Conservation (phyloP, 1,284 basidiomycete species). For the Cronartium ribicola region DNA sequence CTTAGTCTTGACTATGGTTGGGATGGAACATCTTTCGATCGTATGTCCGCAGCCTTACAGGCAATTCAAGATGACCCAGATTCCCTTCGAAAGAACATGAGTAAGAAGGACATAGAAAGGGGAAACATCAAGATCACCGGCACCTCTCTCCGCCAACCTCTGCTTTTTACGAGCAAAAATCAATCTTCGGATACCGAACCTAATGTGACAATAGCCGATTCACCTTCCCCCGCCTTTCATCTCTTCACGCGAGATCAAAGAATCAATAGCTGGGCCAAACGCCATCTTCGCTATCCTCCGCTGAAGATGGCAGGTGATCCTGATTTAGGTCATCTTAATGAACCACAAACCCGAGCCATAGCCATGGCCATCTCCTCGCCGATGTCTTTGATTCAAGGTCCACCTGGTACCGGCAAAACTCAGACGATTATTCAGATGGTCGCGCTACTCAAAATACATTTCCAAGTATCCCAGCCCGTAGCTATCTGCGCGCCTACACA, state of each 20-base stretch:
- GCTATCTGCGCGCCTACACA: slow-evolving; percentile 90
- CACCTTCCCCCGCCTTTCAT: not conserved
- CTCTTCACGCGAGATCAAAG: slow-evolving; percentile 40
- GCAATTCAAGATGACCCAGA: slow-evolving; percentile 7
- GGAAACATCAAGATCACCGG: not conserved
- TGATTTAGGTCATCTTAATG: slow-evolving; percentile 63
- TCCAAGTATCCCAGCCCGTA: slow-evolving; percentile 74
- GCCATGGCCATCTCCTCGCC: slow-evolving; percentile 78
- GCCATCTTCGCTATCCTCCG: slow-evolving; percentile 56
- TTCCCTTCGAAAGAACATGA: not conserved
- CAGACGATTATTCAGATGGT: slow-evolving; percentile 82
- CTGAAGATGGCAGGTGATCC: slow-evolving; percentile 76
- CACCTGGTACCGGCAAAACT: slow-evolving; percentile 94
- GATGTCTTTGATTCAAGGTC: slow-evolving; percentile 80
- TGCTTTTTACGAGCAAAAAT: not conserved
- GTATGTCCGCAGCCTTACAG: slow-evolving; percentile 3
- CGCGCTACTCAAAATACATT: slow-evolving; percentile 77
- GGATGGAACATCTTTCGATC: slow-evolving; percentile 4
- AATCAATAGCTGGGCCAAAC: slow-evolving; percentile 52
- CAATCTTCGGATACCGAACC: not conserved
- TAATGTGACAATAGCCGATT: not conserved
- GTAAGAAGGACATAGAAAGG: not conserved
- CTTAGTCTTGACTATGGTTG: slow-evolving; percentile 12
- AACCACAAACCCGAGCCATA: slow-evolving; percentile 73
- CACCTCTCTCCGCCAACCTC: not conserved